These are phyloP conservation scores for Moesziomyces parantarcticus DNA, from an alignment of 1,284 basidiomycete species.

Conservation along the genomic window DNA sequence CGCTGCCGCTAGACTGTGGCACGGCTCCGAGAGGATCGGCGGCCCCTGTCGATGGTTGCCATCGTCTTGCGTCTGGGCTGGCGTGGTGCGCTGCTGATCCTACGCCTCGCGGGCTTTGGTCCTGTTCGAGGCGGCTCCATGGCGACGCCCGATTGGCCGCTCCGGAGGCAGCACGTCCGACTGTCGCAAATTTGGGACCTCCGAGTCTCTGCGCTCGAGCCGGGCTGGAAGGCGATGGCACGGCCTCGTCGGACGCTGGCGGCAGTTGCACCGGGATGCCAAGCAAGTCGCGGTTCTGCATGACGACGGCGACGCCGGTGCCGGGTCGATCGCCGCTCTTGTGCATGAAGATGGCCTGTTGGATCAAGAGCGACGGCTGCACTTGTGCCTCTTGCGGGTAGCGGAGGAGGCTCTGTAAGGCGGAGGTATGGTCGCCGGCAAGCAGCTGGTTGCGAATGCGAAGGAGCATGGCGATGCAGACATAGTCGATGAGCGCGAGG, in stretches of 20 bases:
- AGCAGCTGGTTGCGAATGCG: slow-evolving; percentile 60
- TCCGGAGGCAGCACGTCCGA: slow-evolving; percentile 20
- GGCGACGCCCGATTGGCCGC: slow-evolving; percentile 16
- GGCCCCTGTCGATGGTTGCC: slow-evolving; percentile 4
- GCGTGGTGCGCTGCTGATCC: background rate
- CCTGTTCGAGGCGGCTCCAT: slow-evolving; percentile 18
- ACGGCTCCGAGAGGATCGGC: slow-evolving; percentile 25
- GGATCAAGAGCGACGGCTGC: slow-evolving; percentile 34
- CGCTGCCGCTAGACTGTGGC: background rate
- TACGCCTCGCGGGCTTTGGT: slow-evolving; percentile 1
- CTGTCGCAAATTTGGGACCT: slow-evolving; percentile 35
- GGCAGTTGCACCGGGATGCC: slow-evolving; percentile 22
- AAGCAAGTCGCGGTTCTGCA: slow-evolving; percentile 51
- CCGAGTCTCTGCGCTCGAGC: slow-evolving; percentile 10
- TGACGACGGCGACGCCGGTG: slow-evolving; percentile 46
- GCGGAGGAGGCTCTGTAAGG: slow-evolving; percentile 55
- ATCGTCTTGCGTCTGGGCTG: slow-evolving; percentile 5
- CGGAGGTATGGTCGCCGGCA: slow-evolving; percentile 48
- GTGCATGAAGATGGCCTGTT: slow-evolving; percentile 46
- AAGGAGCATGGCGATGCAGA: slow-evolving; percentile 64
- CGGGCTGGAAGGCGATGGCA: background rate
- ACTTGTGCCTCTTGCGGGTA: slow-evolving; percentile 36
- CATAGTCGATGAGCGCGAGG: slow-evolving; percentile 54
- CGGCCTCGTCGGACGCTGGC: slow-evolving; percentile 1
- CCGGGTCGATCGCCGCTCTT: slow-evolving; percentile 28